Evolutionary conservation across 805 yeast genomes (phyloP).

Genomic region (Wickerhamomyces mucosus): DNA sequence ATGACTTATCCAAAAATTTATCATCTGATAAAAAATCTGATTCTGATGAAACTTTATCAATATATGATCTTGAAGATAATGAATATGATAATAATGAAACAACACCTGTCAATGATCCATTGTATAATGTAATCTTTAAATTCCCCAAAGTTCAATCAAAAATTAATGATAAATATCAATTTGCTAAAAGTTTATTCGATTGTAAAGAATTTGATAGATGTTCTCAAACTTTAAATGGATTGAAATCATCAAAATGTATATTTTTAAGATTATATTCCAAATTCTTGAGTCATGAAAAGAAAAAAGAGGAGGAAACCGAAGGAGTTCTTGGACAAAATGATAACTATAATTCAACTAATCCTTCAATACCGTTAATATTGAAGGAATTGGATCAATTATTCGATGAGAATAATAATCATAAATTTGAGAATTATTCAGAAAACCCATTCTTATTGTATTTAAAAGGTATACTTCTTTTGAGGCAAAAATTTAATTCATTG

Average conservation of each 20-base stretch:
- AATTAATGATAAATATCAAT: constrained; percentile 37
- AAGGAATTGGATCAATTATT: constrained; percentile 32
- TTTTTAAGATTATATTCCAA: constrained; percentile 64
- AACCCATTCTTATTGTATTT: constrained; percentile 62
- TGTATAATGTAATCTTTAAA: neutral
- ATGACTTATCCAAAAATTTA: too few species aligned
- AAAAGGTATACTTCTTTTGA: constrained; percentile 56
- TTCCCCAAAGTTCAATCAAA: constrained; percentile 4
- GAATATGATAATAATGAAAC: constrained; percentile 14
- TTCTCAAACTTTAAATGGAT: constrained; percentile 43
- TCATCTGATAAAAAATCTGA: too few species aligned
- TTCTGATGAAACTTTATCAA: too few species aligned
- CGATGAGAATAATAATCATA: constrained; percentile 19
- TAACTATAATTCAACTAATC: constrained; percentile 21
- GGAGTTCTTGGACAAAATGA: constrained; percentile 43
- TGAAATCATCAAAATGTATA: constrained; percentile 38
- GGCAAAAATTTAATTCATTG: constrained; percentile 45
- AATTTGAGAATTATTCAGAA: neutral
- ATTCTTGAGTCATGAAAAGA: constrained; percentile 71
- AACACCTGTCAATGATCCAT: neutral
- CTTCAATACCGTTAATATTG: constrained; percentile 24
- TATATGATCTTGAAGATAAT: constrained; percentile 14
- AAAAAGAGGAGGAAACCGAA: constrained; percentile 59
- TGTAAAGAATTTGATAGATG: constrained; percentile 82
- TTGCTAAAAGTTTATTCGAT: constrained; percentile 70